A percentile compares a stretch with the other conserved stretches of the same genome.
These are phyloP conservation scores for Alternaria arborescens DNA, from an alignment of 2,329 filamentous ascomycete genomes.

Conservation along the genomic window DNA sequence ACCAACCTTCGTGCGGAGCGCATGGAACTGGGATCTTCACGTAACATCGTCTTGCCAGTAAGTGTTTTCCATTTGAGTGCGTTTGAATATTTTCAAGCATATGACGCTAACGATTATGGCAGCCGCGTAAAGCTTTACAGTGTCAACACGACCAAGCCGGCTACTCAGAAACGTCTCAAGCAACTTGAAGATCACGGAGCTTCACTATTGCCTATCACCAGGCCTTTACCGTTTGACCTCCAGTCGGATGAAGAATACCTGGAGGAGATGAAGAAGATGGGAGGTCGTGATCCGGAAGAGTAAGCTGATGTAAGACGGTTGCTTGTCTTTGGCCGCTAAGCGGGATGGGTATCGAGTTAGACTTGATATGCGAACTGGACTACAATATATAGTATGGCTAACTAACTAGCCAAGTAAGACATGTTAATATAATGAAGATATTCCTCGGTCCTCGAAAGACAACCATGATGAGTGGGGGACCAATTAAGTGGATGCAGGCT, in stretches of 20 bases:
- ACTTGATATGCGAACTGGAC: background rate
- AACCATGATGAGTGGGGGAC: background rate
- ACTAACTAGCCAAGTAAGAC: background rate
- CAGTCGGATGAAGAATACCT: conserved; percentile 62
- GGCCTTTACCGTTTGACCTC: conserved; percentile 60
- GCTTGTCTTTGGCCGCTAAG: background rate
- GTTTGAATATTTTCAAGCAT: too few relatives aligned
- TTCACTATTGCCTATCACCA: conserved; percentile 63
- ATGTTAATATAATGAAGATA: background rate
- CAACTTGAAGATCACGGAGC: conserved; percentile 60
- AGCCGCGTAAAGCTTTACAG: conserved; percentile 63
- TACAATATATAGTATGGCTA: background rate
- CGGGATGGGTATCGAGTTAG: background rate
- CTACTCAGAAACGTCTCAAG: conserved; percentile 61
- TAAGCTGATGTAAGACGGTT: conserved; percentile 19
- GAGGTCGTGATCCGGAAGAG: conserved; percentile 56
- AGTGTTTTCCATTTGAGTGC: background rate
- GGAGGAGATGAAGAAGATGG: conserved; percentile 51
- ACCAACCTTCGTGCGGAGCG: conserved; percentile 54
- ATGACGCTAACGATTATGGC: background rate
- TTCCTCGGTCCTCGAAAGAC: background rate
- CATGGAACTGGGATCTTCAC: conserved; percentile 71
- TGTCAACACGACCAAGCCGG: conserved; percentile 62
- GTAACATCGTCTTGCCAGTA: conserved; percentile 69
- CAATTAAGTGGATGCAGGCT: background rate